These are phyloP conservation scores for Sporisorium reilianum DNA, from an alignment of 1,284 basidiomycete genomes.

Conservation along the genomic window DNA sequence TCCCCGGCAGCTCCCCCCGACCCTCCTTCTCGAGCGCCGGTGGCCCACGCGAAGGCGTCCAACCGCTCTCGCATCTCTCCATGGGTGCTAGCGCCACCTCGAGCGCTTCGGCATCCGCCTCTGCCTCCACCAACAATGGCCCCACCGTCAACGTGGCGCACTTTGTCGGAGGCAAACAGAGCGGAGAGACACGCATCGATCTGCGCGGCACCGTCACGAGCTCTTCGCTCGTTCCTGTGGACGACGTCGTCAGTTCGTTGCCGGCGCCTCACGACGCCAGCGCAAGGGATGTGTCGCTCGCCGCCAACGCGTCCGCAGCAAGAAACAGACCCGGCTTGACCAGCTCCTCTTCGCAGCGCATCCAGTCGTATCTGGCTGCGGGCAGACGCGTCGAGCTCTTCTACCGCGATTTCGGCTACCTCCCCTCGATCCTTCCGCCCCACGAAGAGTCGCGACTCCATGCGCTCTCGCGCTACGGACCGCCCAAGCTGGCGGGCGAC, in stretches of 20 bases:
- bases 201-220: constrained; percentile 44
- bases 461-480: constrained; percentile 61
- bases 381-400: constrained; percentile 60
- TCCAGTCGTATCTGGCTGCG: constrained; percentile 53
- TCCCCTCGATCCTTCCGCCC: constrained; percentile 61
- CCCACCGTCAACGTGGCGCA: constrained; percentile 51
- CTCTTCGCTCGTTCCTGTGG: constrained; percentile 21
- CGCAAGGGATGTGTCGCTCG: constrained; percentile 33
- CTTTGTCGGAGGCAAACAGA: constrained; percentile 40
- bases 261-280: constrained; percentile 17
- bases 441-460: constrained; percentile 56
- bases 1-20: constrained; percentile 43
- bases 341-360: constrained; percentile 39
- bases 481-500: constrained; percentile 74
- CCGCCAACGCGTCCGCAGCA: constrained; percentile 26
- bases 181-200: constrained; percentile 56
- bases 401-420: constrained; percentile 59
- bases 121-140: constrained; percentile 40
- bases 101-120: constrained; percentile 23
- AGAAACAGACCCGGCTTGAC: constrained; percentile 19
- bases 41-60: constrained; percentile 42
- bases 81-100: constrained; percentile 15
- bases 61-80: constrained; percentile 32
- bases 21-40: constrained; percentile 34
- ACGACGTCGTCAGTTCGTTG: constrained; percentile 4